Evolutionary conservation across 179 eudicot genomes (phyloP).

Genomic region (Silene coronaria): DNA sequence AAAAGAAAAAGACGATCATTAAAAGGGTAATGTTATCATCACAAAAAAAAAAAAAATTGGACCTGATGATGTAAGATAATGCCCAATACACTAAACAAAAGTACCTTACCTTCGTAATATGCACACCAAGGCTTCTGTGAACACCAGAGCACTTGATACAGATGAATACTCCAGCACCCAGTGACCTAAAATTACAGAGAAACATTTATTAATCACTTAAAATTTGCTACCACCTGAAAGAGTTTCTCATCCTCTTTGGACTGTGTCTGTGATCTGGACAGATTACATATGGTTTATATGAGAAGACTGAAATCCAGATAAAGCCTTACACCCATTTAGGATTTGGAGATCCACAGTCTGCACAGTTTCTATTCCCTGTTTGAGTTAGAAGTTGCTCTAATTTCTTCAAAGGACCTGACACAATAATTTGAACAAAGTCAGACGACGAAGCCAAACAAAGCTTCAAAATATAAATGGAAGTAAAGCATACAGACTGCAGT

Average conservation of each 20-base stretch:
- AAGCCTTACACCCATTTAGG: slow-evolving; percentile 98
- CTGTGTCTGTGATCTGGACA: neutral
- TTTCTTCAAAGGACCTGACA: slow-evolving; percentile 38
- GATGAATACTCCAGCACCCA: slow-evolving; percentile 73
- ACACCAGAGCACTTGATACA: slow-evolving; percentile 96
- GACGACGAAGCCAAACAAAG: neutral
- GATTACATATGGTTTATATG: neutral
- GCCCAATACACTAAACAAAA: neutral
- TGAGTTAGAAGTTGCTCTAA: slow-evolving; percentile 49
- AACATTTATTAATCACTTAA: neutral
- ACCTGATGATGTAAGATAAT: neutral
- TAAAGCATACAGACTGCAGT: neutral
- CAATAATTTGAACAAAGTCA: neutral
- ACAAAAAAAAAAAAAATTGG: neutral
- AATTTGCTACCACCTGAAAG: neutral
- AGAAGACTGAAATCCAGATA: neutral
- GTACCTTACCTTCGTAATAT: slow-evolving; percentile 72
- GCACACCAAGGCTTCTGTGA: slow-evolving; percentile 98
- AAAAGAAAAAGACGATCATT: no score
- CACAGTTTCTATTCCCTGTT: slow-evolving; percentile 61
- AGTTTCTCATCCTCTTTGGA: neutral
- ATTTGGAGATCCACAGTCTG: slow-evolving; percentile 89
- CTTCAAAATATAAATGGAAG: slow-evolving; percentile 1
- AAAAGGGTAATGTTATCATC: neutral
- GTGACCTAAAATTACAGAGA: slow-evolving; percentile 46